Conservation (phyloP, 345 rosid genomes). For the Populus euphratica region DNA sequence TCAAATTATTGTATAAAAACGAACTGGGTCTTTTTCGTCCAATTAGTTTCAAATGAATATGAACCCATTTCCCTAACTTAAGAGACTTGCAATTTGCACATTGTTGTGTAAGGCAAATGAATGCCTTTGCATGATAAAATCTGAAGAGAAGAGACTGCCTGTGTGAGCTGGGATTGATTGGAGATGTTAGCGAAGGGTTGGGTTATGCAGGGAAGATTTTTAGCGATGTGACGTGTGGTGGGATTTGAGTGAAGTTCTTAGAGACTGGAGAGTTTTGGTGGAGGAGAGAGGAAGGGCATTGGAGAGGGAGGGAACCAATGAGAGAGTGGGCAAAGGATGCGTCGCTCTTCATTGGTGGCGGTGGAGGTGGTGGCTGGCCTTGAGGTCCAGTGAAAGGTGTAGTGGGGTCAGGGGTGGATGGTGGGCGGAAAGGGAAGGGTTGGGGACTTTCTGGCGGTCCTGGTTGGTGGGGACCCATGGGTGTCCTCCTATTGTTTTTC, state of each 20-base stretch:
- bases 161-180: conserved; percentile 37
- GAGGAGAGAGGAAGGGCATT: conserved; percentile 32
- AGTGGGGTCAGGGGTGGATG: not conserved
- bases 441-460: not conserved
- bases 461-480: not conserved
- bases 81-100: conserved; percentile 49
- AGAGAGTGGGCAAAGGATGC: not conserved
- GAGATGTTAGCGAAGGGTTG: conserved; percentile 35
- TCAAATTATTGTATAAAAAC: conserved; percentile 52
- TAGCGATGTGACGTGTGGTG: conserved; percentile 20
- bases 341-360: not conserved
- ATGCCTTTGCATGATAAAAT: conserved; percentile 46
- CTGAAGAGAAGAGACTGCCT: conserved; percentile 54
- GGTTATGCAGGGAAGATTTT: conserved; percentile 35
- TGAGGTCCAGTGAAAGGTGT: not conserved
- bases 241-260: conserved; percentile 23
- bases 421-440: not conserved
- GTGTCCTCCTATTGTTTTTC: too few species aligned
- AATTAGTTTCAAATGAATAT: conserved; percentile 73
- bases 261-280: conserved; percentile 1
- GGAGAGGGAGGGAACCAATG: conserved; percentile 44
- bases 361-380: not conserved
- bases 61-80: conserved; percentile 62
- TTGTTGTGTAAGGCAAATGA: conserved; percentile 44
- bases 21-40: conserved; percentile 48